A percentile compares a stretch with the other conserved stretches of the same genome.
Conservation (phyloP, 306 rosid genomes). For the Quercus cerris region DNA sequence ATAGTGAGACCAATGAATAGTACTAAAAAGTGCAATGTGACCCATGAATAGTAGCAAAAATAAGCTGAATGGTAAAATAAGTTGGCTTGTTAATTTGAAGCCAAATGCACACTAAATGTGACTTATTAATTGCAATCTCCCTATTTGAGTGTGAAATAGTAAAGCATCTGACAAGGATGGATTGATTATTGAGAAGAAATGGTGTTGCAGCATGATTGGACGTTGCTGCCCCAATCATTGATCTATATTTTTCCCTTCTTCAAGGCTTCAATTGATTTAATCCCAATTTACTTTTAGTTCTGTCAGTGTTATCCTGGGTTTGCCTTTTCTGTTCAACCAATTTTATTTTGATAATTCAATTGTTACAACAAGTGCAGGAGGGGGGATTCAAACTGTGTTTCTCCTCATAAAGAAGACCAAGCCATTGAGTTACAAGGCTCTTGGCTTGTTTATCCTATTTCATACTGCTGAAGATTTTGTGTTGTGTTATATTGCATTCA, state of each 20-base stretch:
- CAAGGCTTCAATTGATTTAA: neutral
- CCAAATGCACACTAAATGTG: neutral
- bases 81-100: too few relatives aligned
- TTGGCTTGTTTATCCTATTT: too few relatives aligned
- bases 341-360: too few relatives aligned
- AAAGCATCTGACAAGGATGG: neutral
- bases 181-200: neutral
- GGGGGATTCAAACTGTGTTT: too few relatives aligned
- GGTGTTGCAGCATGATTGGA: neutral
- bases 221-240: neutral
- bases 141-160: neutral
- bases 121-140: neutral
- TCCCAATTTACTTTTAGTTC: neutral
- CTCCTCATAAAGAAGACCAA: too few relatives aligned
- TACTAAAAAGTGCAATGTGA: too few relatives aligned
- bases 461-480: neutral
- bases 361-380: too few relatives aligned
- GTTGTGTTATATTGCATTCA: neutral
- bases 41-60: too few relatives aligned
- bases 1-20: too few relatives aligned
- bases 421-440: too few relatives aligned
- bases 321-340: neutral
- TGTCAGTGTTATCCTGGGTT: slow-evolving; percentile 6
- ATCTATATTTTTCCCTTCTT: neutral
- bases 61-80: too few relatives aligned